phyloP scores from a whole-genome alignment of 2,329 filamentous ascomycete genomes.

The Ceratocystiopsis sp. region DNA sequence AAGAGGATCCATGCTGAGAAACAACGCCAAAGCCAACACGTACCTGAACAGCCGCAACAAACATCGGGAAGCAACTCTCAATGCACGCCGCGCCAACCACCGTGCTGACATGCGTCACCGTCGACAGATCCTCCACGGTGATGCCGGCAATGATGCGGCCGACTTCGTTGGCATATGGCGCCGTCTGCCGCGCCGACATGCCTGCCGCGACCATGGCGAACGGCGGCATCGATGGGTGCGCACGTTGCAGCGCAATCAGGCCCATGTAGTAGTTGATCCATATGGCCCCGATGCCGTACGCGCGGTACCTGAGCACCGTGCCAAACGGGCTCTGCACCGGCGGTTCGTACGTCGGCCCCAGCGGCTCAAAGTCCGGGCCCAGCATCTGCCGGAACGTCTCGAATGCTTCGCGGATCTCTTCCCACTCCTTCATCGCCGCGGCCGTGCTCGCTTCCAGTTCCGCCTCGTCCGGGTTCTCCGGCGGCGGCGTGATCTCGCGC shows the following conservation, averaged over 20 bases:
- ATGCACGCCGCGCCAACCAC: slow-evolving; percentile 65
- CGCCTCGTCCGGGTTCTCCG: slow-evolving; percentile 28
- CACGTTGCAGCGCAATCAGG: slow-evolving; percentile 63
- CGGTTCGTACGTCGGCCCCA: slow-evolving; percentile 49
- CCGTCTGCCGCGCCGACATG: slow-evolving; percentile 57
- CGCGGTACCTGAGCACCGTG: slow-evolving; percentile 61
- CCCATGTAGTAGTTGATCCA: slow-evolving; percentile 82
- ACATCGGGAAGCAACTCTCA: slow-evolving; percentile 66
- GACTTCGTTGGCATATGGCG: slow-evolving; percentile 52
- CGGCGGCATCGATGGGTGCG: slow-evolving; percentile 81
- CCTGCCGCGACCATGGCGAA: slow-evolving; percentile 76
- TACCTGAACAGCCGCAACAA: slow-evolving; percentile 69
- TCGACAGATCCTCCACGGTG: slow-evolving; percentile 35
- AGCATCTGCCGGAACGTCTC: slow-evolving; percentile 47
- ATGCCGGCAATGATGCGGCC: slow-evolving; percentile 67
- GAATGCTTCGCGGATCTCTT: slow-evolving; percentile 55
- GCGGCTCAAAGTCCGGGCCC: slow-evolving; percentile 57
- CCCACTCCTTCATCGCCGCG: slow-evolving; percentile 66
- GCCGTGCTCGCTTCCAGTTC: slow-evolving; percentile 48
- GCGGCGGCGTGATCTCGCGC: slow-evolving; percentile 20
- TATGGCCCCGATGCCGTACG: slow-evolving; percentile 70
- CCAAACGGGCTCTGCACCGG: slow-evolving; percentile 64
- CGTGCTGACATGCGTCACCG: slow-evolving; percentile 48
- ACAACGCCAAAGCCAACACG: slow-evolving; percentile 5
- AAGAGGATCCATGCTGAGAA: not conserved